Conservation (phyloP, 2,329 filamentous ascomycete genomes). For the Apiospora hydei region DNA sequence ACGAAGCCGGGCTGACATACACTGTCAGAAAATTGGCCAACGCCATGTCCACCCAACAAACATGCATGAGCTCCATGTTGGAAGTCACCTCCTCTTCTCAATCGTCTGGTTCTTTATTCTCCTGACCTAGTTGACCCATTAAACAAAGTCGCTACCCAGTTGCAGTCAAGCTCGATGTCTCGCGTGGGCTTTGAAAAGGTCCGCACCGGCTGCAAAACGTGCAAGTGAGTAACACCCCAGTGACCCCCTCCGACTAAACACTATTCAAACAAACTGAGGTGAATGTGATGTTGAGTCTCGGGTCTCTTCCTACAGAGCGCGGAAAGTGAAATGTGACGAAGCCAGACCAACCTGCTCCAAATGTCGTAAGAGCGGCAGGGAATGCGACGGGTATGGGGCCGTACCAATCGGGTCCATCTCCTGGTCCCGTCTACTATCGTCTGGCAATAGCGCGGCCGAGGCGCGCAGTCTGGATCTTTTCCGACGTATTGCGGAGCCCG, state of each 20-base stretch:
- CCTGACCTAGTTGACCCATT: neutral
- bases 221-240: slow-evolving; percentile 31
- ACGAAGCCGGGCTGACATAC: neutral
- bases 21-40: neutral
- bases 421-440: slow-evolving; percentile 28
- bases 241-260: neutral
- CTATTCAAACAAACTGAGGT: neutral
- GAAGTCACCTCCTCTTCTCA: neutral
- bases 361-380: slow-evolving; percentile 37
- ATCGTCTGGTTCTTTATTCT: neutral
- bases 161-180: slow-evolving; percentile 24
- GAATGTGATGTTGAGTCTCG: neutral
- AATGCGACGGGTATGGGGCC: slow-evolving; percentile 35
- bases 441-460: neutral
- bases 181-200: slow-evolving; percentile 32
- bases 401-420: slow-evolving; percentile 29
- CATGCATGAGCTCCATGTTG: too few species aligned
- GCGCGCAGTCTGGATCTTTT: slow-evolving; percentile 32
- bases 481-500: slow-evolving; percentile 29
- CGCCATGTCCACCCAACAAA: neutral
- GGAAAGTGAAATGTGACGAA: slow-evolving; percentile 45
- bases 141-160: neutral
- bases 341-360: slow-evolving; percentile 37
- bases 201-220: slow-evolving; percentile 32
- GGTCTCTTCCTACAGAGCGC: slow-evolving; percentile 30